Evolutionary conservation across 2,329 filamentous ascomycete genomes (phyloP).

Genomic region (Claviceps purpurea): DNA sequence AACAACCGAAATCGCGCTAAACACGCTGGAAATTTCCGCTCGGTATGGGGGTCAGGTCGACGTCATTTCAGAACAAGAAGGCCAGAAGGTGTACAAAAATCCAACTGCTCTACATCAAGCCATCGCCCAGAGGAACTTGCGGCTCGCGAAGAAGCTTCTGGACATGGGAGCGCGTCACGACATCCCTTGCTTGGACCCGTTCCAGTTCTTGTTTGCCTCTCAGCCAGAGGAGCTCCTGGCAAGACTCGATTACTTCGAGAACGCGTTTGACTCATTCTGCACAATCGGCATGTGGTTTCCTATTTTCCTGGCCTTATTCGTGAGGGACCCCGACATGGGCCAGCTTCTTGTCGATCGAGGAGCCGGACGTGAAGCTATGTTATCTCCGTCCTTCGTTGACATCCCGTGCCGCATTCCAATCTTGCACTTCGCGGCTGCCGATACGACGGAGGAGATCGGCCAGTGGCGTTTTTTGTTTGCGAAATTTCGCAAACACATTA

Average conservation of each 20-base stretch:
- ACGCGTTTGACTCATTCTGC: neutral
- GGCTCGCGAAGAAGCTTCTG: neutral
- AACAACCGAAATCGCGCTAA: neutral
- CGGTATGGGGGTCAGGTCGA: neutral
- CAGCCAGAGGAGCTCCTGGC: neutral
- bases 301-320: neutral
- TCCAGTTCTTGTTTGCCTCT: neutral
- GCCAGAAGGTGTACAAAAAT: neutral
- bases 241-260: neutral
- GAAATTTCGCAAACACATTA: neutral
- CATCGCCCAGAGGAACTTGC: neutral
- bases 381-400: too few species aligned
- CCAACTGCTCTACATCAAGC: conserved; percentile 3
- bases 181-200: neutral
- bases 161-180: neutral
- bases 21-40: neutral
- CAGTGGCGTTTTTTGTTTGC: neutral
- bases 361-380: neutral
- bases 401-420: neutral
- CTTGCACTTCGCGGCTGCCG: neutral
- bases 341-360: neutral
- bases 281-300: neutral
- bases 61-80: neutral
- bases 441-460: neutral
- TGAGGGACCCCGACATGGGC: neutral